Conservation (phyloP, 2,329 filamentous ascomycete species). For the Trichothecium sympodiale region DNA sequence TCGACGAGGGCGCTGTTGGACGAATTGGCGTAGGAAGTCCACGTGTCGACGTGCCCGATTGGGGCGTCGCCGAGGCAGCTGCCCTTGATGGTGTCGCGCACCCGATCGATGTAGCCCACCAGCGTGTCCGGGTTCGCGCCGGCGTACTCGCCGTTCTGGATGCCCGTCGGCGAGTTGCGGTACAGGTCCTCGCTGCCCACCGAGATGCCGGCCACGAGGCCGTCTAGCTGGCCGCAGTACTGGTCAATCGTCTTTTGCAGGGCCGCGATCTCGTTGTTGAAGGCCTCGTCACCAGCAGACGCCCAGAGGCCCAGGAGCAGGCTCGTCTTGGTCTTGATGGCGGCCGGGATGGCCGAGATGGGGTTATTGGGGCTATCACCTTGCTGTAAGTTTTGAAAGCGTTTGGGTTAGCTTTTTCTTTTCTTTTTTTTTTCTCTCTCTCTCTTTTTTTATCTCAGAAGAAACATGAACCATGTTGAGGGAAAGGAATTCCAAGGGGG, state of each 20-base stretch:
- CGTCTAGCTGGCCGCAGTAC: slow-evolving; percentile 56
- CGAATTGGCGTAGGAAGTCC: slow-evolving; percentile 66
- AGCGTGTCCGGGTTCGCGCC: slow-evolving; percentile 54
- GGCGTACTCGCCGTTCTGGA: slow-evolving; percentile 47
- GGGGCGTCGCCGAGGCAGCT: slow-evolving; percentile 46
- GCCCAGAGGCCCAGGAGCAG: slow-evolving; percentile 80
- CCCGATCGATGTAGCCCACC: slow-evolving; percentile 58
- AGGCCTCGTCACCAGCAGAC: slow-evolving; percentile 50
- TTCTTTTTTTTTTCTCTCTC: background rate
- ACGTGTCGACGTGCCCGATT: slow-evolving; percentile 83
- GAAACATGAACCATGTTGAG: too few relatives aligned
- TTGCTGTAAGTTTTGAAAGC: slow-evolving; percentile 36
- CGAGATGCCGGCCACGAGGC: slow-evolving; percentile 68
- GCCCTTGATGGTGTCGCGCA: slow-evolving; percentile 50
- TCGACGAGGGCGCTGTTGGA: slow-evolving; percentile 62
- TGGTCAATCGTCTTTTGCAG: slow-evolving; percentile 56
- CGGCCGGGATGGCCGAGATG: slow-evolving; percentile 69
- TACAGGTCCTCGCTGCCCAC: slow-evolving; percentile 83
- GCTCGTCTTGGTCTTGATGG: slow-evolving; percentile 66
- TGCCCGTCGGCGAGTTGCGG: slow-evolving; percentile 61
- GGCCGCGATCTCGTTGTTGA: slow-evolving; percentile 65
- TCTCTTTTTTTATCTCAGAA: too few relatives aligned
- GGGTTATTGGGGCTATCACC: slow-evolving; percentile 50
- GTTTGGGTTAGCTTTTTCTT: too few relatives aligned
- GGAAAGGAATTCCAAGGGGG: slow-evolving; percentile 2